Conservation (phyloP, 2,329 filamentous ascomycete genomes). For the Epichloe gansuensis region DNA sequence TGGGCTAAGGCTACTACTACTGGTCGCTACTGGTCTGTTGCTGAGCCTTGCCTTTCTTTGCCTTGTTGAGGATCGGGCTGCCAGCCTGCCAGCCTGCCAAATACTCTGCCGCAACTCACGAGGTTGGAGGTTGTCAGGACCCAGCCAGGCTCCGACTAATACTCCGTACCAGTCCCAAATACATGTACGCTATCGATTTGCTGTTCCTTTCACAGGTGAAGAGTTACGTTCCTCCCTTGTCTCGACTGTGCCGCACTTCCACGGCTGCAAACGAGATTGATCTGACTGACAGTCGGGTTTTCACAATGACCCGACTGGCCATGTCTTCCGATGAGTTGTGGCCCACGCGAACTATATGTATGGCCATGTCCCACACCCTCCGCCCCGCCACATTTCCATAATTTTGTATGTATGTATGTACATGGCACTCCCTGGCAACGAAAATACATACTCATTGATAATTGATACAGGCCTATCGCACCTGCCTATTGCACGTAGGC, state of each 20-base stretch:
- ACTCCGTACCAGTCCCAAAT: neutral
- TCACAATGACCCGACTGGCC: neutral
- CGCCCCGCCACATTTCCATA: too few relatives aligned
- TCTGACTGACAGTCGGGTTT: neutral
- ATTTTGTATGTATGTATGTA: too few relatives aligned
- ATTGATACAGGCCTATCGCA: too few relatives aligned
- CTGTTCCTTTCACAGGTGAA: neutral
- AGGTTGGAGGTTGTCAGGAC: too few relatives aligned
- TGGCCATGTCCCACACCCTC: too few relatives aligned
- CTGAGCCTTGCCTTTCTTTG: neutral
- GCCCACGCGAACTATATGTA: neutral
- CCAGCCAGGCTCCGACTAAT: too few relatives aligned
- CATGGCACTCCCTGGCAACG: too few relatives aligned
- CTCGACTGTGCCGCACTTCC: neutral
- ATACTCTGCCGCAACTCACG: too few relatives aligned
- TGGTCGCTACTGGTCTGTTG: slow-evolving; percentile 1
- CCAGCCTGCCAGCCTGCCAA: too few relatives aligned
- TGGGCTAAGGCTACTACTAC: neutral
- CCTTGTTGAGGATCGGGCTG: neutral
- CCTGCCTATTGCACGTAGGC: too few relatives aligned
- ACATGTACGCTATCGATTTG: neutral
- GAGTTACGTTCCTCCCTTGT: neutral
- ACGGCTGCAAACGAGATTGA: neutral
- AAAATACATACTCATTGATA: too few relatives aligned
- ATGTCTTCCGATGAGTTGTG: neutral